phyloP scores from a whole-genome alignment of 345 rosid genomes.

The Hibiscus trionum region DNA sequence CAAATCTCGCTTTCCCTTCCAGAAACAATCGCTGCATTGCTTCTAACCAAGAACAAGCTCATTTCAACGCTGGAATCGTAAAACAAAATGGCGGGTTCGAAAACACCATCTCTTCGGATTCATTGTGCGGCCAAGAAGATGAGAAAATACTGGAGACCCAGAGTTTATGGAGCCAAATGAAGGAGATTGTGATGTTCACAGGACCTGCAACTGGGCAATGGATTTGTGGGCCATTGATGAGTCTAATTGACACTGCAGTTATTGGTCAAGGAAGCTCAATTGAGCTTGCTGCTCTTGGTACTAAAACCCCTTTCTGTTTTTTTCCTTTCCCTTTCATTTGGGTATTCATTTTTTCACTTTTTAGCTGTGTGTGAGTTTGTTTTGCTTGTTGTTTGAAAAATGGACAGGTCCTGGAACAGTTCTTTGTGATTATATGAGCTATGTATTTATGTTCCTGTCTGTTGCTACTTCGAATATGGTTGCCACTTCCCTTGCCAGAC shows the following conservation, averaged over 20 bases:
- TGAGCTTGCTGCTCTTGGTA: conserved; percentile 92
- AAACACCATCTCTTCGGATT: background rate
- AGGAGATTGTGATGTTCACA: conserved; percentile 64
- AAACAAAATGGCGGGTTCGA: conserved; percentile 20
- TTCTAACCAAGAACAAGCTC: conserved; percentile 23
- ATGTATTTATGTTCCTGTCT: conserved; percentile 53
- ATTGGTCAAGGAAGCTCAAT: conserved; percentile 82
- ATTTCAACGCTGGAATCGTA: background rate
- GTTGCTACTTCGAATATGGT: conserved; percentile 56
- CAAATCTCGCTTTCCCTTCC: conserved; percentile 1
- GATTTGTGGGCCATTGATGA: conserved; percentile 94
- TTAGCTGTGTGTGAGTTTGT: background rate
- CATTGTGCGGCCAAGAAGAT: conserved; percentile 11
- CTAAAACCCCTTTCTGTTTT: background rate
- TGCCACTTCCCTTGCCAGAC: conserved; percentile 46
- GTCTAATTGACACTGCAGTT: conserved; percentile 84
- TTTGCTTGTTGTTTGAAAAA: conserved; percentile 2
- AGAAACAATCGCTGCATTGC: conserved; percentile 22
- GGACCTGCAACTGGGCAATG: conserved; percentile 91
- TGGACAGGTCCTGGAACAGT: conserved; percentile 48
- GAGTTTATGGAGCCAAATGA: conserved; percentile 66
- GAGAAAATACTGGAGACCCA: conserved; percentile 32
- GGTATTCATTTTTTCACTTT: background rate
- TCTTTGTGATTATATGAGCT: conserved; percentile 43
- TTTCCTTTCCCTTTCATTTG: background rate